Evolutionary conservation across 495 filamentous ascomycete species (phyloP).

Genomic region (Tuber brumale): DNA sequence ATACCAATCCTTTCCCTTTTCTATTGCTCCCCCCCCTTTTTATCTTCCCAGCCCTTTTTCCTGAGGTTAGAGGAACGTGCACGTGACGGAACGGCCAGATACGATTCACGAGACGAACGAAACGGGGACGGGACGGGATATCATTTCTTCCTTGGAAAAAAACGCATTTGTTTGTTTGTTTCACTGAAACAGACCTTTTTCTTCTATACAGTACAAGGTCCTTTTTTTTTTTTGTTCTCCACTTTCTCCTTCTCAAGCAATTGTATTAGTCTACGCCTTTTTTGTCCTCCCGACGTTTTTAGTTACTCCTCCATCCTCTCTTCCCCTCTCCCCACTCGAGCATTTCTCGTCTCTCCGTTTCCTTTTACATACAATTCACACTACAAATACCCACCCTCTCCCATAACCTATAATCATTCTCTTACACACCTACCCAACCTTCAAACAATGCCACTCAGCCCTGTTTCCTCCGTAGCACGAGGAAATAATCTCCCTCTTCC

Average conservation of each 20-base stretch:
- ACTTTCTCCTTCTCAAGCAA: constrained; percentile 26
- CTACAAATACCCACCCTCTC: not conserved
- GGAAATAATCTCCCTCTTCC: not conserved
- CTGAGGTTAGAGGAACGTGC: constrained; percentile 24
- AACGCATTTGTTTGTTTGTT: constrained; percentile 4
- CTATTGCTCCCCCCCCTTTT: constrained; percentile 15
- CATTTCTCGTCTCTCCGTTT: not conserved
- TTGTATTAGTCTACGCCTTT: constrained; percentile 30
- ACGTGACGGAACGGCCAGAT: constrained; percentile 12
- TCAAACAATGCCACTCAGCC: not conserved
- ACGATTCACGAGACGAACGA: constrained; percentile 14
- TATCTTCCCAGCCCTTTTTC: constrained; percentile 21
- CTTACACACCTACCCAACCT: not conserved
- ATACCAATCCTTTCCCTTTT: constrained; percentile 19
- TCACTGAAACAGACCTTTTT: not conserved
- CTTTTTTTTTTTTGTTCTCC: constrained; percentile 18
- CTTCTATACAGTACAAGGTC: not conserved
- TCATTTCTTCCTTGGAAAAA: constrained; percentile 7
- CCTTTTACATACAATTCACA: not conserved
- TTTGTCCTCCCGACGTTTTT: not conserved
- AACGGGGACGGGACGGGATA: constrained; percentile 26
- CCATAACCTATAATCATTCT: not conserved
- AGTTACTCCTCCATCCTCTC: not conserved
- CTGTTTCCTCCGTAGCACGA: not conserved
- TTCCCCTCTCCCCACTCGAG: not conserved